Conservation (phyloP, 164 flowering plant genomes). For the Sextonia rubra region DNA sequence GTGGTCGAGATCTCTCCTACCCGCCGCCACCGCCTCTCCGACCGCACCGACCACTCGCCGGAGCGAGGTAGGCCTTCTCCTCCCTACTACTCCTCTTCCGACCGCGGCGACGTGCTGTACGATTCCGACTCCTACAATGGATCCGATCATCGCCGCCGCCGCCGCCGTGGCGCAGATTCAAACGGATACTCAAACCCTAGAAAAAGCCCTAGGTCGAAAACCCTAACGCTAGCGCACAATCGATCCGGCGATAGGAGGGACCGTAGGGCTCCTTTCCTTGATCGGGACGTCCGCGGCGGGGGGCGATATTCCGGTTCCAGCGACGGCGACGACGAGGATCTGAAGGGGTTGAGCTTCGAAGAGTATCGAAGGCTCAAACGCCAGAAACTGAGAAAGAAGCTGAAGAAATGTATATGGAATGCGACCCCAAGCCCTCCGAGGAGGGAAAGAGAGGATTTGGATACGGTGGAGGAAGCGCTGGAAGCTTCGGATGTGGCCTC, state of each 20-base stretch:
- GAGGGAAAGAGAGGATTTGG: slow-evolving; percentile 24
- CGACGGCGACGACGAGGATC: slow-evolving; percentile 86
- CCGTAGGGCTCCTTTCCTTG: slow-evolving; percentile 26
- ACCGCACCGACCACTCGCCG: background rate
- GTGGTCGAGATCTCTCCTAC: background rate
- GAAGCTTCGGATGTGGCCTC: slow-evolving; percentile 20
- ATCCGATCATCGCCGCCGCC: slow-evolving; percentile 18
- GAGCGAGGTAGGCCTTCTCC: slow-evolving; percentile 16
- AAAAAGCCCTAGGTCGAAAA: slow-evolving; percentile 22
- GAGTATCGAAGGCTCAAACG: slow-evolving; percentile 82
- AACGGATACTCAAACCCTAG: slow-evolving; percentile 25
- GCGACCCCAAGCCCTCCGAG: slow-evolving; percentile 86
- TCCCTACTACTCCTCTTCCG: slow-evolving; percentile 5
- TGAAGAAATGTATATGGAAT: slow-evolving; percentile 66
- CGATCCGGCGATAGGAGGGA: slow-evolving; percentile 6
- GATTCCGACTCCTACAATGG: background rate
- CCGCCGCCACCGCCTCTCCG: background rate
- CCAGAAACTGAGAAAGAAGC: slow-evolving; percentile 64
- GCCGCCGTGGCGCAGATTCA: slow-evolving; percentile 20
- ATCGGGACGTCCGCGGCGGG: slow-evolving; percentile 37
- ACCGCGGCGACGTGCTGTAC: background rate
- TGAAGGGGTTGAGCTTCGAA: slow-evolving; percentile 61
- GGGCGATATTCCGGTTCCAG: slow-evolving; percentile 38
- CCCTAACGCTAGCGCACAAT: slow-evolving; percentile 2
- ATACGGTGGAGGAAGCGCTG: slow-evolving; percentile 21